Base-by-base conservation (phyloP, 73 alveolate genomes). In the Uronychia binucleata region DNA sequence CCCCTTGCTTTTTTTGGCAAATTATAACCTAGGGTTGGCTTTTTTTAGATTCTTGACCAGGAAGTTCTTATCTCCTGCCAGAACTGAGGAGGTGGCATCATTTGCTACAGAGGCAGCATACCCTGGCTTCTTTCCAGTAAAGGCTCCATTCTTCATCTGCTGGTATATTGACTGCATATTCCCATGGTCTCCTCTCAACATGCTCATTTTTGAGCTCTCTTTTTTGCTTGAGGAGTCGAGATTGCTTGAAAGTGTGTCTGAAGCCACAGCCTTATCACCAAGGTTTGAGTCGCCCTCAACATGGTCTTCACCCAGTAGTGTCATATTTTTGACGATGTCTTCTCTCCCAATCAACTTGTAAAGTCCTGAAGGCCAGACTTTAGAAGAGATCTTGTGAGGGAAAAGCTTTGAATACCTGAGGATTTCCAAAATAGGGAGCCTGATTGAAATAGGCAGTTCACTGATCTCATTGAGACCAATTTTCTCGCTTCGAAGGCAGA, bases 361-460 rank as follows among this genome's bases (percentile, higher is more conserved):
- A 0, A 90, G 57, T 58, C 85, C 80, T 57, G 87, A 81, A 30
- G 96, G 96, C 96, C 96, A 91, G 0, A 31, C 57, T 1, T 81
- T 80, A 26, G 77, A 67, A 27, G 88, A 58, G 33, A 57, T 59
- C 5, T 78, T 86, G 13, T 59, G 60, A 31, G 83, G 88, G 57
- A 77, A 83, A 8, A 88, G 88, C 35, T 87, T 80, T 1, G 85
- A 77, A 32, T 34, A 77, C 58, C 89, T 83, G 74, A 88, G 75
- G 14, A 88, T 86, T 67, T 91, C 96, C 28, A 80, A 57, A 11
- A 91, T 82, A 11, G 94, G 94, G 0, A 91, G 46, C 1, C 93
- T 76, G n/a, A 91, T 86, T 5, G 88, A 84, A 13, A 89, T 34
- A 0, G 96, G 96, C 27, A 91, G 59, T 34, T 77, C 78, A 29